Conservation (phyloP, 345 rosid species). For the Brassica rapa region DNA sequence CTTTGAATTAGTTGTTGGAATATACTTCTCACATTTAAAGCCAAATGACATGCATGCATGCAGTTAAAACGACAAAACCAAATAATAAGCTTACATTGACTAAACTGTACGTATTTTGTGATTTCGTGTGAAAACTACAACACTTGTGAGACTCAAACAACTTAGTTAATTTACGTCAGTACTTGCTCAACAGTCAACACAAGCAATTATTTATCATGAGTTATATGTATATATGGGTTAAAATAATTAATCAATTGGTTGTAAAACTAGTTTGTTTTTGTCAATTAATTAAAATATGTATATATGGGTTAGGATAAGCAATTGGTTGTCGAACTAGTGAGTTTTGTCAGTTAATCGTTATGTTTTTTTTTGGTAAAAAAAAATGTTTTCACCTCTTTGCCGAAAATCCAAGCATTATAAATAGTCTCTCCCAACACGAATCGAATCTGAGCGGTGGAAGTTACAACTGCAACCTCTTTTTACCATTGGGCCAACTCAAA, state of each 20-base stretch:
- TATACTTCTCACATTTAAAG: slow-evolving; percentile 36
- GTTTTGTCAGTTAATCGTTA: not conserved
- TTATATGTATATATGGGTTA: too few species aligned
- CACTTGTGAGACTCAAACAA: slow-evolving; percentile 23
- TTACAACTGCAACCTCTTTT: too few species aligned
- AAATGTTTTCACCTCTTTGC: too few species aligned
- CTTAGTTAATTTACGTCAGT: slow-evolving; percentile 19
- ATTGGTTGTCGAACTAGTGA: not conserved
- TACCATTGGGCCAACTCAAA: too few species aligned
- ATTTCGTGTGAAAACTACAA: slow-evolving; percentile 31
- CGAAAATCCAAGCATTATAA: too few species aligned
- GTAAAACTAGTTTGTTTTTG: not conserved
- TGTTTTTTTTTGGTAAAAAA: not conserved
- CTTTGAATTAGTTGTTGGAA: slow-evolving; percentile 36
- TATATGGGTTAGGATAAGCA: not conserved
- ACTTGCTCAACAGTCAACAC: slow-evolving; percentile 14
- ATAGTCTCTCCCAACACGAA: too few species aligned
- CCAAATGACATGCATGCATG: slow-evolving; percentile 40
- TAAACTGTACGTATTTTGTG: slow-evolving; percentile 5
- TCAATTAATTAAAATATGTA: not conserved
- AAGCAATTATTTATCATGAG: not conserved
- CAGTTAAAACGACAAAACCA: slow-evolving; percentile 29
- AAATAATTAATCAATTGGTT: too few species aligned
- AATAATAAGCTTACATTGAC: slow-evolving; percentile 16
- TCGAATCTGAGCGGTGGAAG: too few species aligned